A percentile compares a stretch with the other conserved stretches of the same genome.
These are phyloP conservation scores for Silene conica DNA, from an alignment of 148 eudicot genomes.

Conservation along the genomic window DNA sequence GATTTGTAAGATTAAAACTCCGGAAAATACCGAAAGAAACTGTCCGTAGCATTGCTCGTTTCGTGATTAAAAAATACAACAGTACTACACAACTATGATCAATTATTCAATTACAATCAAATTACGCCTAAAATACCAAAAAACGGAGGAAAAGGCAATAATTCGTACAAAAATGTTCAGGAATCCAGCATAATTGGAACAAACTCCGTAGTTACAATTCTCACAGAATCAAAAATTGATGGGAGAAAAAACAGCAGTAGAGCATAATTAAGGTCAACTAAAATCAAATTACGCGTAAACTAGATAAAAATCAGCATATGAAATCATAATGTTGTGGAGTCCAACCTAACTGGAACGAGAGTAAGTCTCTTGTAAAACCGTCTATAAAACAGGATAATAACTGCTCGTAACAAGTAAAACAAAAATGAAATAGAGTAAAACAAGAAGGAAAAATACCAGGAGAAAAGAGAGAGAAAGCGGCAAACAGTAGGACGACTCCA, in stretches of 20 bases:
- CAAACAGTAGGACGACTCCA: constrained; percentile 18
- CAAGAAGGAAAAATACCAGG: constrained; percentile 13
- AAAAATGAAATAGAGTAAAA: neutral
- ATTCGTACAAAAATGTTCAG: neutral
- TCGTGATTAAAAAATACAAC: neutral
- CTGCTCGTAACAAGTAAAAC: too few species aligned
- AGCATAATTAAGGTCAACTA: constrained; percentile 5
- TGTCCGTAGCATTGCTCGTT: too few species aligned
- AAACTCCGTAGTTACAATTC: too few species aligned
- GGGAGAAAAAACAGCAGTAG: neutral
- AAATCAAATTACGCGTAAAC: neutral
- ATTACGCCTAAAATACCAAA: neutral
- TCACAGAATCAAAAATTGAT: neutral
- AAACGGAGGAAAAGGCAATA: too few species aligned
- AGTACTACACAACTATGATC: neutral
- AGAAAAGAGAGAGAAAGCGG: constrained; percentile 11
- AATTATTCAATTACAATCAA: neutral
- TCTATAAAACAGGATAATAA: too few species aligned
- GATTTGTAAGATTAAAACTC: neutral
- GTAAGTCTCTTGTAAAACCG: neutral
- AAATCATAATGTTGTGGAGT: neutral
- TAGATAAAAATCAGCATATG: neutral
- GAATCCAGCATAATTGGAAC: neutral
- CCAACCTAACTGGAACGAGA: neutral
- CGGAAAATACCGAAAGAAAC: neutral